Conservation (phyloP, 2,329 filamentous ascomycete genomes). For the Penicillium hordei region DNA sequence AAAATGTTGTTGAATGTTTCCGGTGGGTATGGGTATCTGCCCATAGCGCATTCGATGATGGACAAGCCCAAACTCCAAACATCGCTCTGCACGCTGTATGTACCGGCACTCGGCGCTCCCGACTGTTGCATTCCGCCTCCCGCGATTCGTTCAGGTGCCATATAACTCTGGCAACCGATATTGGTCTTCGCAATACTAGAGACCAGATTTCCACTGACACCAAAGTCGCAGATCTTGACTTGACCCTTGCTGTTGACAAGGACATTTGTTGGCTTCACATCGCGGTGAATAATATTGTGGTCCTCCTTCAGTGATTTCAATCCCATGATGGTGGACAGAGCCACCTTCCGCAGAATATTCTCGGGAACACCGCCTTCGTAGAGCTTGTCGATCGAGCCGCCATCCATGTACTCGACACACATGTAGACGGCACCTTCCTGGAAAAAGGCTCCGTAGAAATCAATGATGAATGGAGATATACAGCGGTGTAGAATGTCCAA, state of each 20-base stretch:
- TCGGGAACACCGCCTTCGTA: constrained; percentile 91
- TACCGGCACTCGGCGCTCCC: constrained; percentile 71
- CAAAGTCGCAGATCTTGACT: constrained; percentile 98
- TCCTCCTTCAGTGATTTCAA: constrained; percentile 93
- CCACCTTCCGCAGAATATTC: constrained; percentile 82
- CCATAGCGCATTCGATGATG: constrained; percentile 93
- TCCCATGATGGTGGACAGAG: constrained; percentile 83
- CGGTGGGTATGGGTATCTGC: constrained; percentile 91
- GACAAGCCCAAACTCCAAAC: constrained; percentile 95
- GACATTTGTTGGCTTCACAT: constrained; percentile 99
- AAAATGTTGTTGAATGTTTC: constrained; percentile 99
- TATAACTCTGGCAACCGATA: constrained; percentile 98
- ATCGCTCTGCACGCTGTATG: constrained; percentile 96
- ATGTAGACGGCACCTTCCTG: constrained; percentile 99
- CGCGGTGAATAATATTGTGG: constrained; percentile 98
- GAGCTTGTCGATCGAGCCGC: constrained; percentile 93
- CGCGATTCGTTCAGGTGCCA: constrained; percentile 95
- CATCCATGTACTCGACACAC: constrained; percentile 99
- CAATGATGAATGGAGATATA: constrained; percentile 92
- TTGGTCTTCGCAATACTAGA: constrained; percentile 98
- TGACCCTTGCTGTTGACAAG: constrained; percentile 85
- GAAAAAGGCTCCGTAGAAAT: constrained; percentile 98
- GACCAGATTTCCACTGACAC: constrained; percentile 92
- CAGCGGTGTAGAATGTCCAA: constrained; percentile 94
- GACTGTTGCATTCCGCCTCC: constrained; percentile 75